Base-by-base conservation (phyloP, 768 basidiomycete genomes). In the Hortiboletus campestris region DNA sequence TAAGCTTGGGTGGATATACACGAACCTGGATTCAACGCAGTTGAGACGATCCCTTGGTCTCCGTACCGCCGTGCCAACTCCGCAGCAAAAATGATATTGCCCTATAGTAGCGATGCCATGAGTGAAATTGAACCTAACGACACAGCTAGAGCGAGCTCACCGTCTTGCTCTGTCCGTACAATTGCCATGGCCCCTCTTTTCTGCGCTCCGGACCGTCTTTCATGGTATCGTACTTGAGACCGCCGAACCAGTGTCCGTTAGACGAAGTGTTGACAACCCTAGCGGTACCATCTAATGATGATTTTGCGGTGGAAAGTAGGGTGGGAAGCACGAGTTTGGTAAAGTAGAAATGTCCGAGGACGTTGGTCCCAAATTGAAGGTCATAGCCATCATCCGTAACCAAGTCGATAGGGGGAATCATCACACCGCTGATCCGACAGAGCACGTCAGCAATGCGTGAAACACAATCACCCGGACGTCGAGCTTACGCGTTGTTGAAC, bases 31-130 rank as follows among this genome's bases (percentile, higher is more conserved):
- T 80, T 74, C 28, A 80, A 46, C 3, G 78, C 66, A 2, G 68
- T 70, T 1, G 80, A 78, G 2, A 79, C 61, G 40, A 82, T 75
- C 10, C 78, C 80, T 53, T 78, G 66, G 19, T 72, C 71, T 2
- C 66, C 74, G 61, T 79, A 80, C 49, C 77, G 65, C 34, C 75
- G 64, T 5, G 68, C 61, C 17, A 82, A 55, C 61, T 81, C 81
- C 35, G 68, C 72, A 11, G 78, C 58, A 55, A 81, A 72, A 0
- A 79, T 62, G 19, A 79, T 65, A 34, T 78, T 80, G 0, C 74
- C 80, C 80, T 81, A n/a, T n/a, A n/a, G n/a, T n/a, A 39, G 16
- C 13, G 20, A 41, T 5, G 8, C 8, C 13, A 20, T 38, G 20
- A 25, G 19, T 32, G 19, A 16, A 20, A 9, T 17, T 12, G 20